These are phyloP conservation scores for Eremochloa ophiuroides DNA, from an alignment of 176 grass and related monocot species.

Conservation along the genomic window DNA sequence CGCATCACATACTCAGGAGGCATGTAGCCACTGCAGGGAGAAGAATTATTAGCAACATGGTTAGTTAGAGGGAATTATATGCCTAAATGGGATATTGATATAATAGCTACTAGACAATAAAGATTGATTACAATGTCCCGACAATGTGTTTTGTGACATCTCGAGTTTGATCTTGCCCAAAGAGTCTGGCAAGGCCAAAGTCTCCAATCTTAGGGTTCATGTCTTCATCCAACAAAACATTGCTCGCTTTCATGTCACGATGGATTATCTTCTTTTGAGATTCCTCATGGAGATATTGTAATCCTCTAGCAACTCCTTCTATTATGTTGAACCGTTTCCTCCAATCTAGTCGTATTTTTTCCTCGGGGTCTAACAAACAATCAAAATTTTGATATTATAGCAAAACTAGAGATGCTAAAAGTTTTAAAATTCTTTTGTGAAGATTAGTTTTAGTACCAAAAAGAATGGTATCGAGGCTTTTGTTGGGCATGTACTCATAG, in stretches of 20 bases:
- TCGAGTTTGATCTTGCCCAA: constrained; percentile 29
- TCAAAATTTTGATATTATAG: neutral
- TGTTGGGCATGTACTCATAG: constrained; percentile 38
- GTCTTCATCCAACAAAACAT: constrained; percentile 20
- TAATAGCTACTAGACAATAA: neutral
- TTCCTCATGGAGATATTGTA: constrained; percentile 47
- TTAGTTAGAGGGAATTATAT: neutral
- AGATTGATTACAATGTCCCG: constrained; percentile 26
- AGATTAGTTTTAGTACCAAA: neutral
- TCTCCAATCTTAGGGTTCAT: constrained; percentile 45
- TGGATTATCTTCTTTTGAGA: constrained; percentile 40
- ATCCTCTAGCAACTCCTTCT: constrained; percentile 34
- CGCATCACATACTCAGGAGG: constrained; percentile 37
- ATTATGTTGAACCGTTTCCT: constrained; percentile 31
- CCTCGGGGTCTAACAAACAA: neutral
- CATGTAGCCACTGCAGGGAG: constrained; percentile 32
- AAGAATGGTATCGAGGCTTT: constrained; percentile 30
- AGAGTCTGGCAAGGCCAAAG: constrained; percentile 45
- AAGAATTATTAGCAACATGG: neutral
- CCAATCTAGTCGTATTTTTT: constrained; percentile 16
- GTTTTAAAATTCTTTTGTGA: neutral
- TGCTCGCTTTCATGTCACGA: constrained; percentile 38
- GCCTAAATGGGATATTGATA: neutral
- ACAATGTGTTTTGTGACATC: constrained; percentile 23
- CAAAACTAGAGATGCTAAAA: neutral